Base-by-base conservation (phyloP, 352 stramenopile species). In the Blastocystis sp. region DNA sequence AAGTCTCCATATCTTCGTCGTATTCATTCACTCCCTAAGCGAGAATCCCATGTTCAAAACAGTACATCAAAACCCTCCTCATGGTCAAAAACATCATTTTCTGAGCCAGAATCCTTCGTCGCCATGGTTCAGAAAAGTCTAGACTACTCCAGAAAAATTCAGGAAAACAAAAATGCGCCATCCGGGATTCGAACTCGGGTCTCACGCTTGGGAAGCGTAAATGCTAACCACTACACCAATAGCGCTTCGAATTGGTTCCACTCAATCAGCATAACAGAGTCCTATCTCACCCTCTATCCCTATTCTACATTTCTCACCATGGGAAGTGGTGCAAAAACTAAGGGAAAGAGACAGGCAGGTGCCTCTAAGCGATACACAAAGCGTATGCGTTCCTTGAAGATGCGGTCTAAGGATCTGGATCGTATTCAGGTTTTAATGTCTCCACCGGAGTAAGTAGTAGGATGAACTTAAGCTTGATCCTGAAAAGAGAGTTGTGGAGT, bases 181-280 rank as follows among this genome's bases (percentile, higher is more conserved):
- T 76, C 77, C 77, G 77, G 77, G 77, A 88, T 88, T 88, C 77
- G 77, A 88, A 88, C 77, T 88, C 77, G 77, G 77, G 77, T 88
- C 77, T 88, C 66, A 88, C 77, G 77, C 77, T 88, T 88, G 77
- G 77, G 77, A 88, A 88, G 77, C 77, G 77, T 79, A 88, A 88
- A 88, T 88, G 77, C 77, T 88, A 88, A 88, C 77, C 77, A 88
- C 77, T 88, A 88, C 77, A 88, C 77, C 66, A 88, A 79, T 88
- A 45, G 77, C 56, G 77, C 77, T 59, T 23, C 47, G 23, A 43
- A 6, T 37, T 13, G 1, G 37, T 20, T 39, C 8, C 34, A n/a
- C 62, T n/a, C 8, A 63, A 6, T 54, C 26, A 41, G 20, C 41
- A n/a, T 50, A 41, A 54, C 7, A 50, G 34, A 53, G 8, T 23